Base-by-base conservation (phyloP, 345 rosid genomes). In the Angophora floribunda region DNA sequence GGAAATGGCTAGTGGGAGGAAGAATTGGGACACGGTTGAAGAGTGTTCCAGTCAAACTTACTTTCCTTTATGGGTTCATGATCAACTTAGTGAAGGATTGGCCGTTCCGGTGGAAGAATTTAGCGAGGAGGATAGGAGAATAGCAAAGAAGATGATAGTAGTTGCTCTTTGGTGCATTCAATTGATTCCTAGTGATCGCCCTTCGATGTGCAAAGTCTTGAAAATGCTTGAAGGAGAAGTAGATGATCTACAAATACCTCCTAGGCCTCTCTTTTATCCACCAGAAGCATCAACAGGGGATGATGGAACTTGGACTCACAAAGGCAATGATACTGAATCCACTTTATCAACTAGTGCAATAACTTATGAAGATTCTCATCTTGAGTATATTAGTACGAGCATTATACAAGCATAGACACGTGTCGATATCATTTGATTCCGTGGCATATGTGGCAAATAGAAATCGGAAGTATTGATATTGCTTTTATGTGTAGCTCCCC, bases 91-190 rank as follows among this genome's bases (percentile, higher is more conserved):
- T 14, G 75, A 61, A 13, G 70, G 9, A 63, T 13, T 1, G 3
- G 9, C 13, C 9, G 5, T 13, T 3, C 1, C 4, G 1, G 9
- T 1, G 1, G 8, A 63, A 4, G 16, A 63, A n/a, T 36, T 2
- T 4, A 59, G 65, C 1, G 16, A 63, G 5, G 9, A 4, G 19
- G 3, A 63, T n/a, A 0, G 19, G 19, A 63, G 19, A 13, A 13
- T 63, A 1, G 4, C 13, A 63, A 63, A n/a, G 45, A 67, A 67
- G 11, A 67, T 67, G 79, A 67, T 67, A 14, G 16, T 67, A 16
- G 24, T 32, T 67, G 13, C 79, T 67, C 45, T 67, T 67, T 32
- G 45, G 45, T 8, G 24, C 7, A 32, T 67, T 32, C 3, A 67
- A 67, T 67, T 67, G 3, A 15, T 15, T 67, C 45, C 45, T 9